phyloP scores from a whole-genome alignment of 2,329 filamentous ascomycete genomes.

The Sporothrix dimorphospora region DNA sequence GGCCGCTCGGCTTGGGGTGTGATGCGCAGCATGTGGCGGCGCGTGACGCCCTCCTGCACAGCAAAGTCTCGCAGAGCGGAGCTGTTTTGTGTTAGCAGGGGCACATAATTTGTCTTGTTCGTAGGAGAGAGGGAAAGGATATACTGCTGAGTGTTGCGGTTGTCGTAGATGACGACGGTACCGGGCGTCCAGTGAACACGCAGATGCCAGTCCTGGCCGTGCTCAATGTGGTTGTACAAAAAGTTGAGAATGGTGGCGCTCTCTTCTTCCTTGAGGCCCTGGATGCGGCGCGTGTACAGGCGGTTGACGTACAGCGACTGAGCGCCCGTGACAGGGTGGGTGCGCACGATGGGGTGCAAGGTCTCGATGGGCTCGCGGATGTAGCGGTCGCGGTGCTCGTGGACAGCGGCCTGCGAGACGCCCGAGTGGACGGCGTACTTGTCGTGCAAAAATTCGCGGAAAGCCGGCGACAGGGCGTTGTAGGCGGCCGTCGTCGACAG shows the following conservation, averaged over 20 bases:
- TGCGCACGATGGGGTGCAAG: conserved; percentile 50
- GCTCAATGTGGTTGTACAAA: conserved; percentile 50
- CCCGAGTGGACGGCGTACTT: conserved; percentile 34
- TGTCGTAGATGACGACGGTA: conserved; percentile 48
- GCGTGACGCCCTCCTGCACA: conserved; percentile 29
- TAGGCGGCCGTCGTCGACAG: conserved; percentile 34
- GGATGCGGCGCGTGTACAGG: conserved; percentile 69
- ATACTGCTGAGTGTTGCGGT: conserved; percentile 36
- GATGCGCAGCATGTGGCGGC: conserved; percentile 39
- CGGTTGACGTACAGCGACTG: conserved; percentile 50
- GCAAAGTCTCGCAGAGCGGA: conserved; percentile 35
- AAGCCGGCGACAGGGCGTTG: conserved; percentile 34
- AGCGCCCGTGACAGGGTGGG: conserved; percentile 50
- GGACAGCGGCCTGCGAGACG: conserved; percentile 31
- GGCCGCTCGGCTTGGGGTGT: conserved; percentile 42
- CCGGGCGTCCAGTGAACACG: conserved; percentile 52
- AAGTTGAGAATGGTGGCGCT: conserved; percentile 46
- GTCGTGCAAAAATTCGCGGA: conserved; percentile 32
- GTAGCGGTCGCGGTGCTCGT: conserved; percentile 42
- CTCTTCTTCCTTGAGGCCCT: conserved; percentile 71
- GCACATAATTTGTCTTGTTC: too few species aligned
- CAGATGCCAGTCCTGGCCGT: conserved; percentile 51
- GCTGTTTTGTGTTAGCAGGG: neutral
- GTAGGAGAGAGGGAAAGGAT: neutral
- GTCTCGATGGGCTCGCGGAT: conserved; percentile 50